Conservation (phyloP, 495 filamentous ascomycete genomes). For the Hapsidospora chrysogenum region DNA sequence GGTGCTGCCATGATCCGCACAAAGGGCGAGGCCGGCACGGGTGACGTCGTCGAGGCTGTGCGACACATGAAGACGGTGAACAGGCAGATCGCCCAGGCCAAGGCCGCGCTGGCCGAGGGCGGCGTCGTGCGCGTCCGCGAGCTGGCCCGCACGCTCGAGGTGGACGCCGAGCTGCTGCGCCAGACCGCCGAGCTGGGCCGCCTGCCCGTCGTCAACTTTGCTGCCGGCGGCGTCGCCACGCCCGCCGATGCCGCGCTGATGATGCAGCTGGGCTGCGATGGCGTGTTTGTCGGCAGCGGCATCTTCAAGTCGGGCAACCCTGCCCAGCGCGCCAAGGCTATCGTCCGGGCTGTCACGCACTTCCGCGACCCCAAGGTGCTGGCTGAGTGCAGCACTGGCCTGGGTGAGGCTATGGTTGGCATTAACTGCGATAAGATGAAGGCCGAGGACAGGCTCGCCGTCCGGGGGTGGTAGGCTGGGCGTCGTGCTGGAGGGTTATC, state of each 20-base stretch:
- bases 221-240: slow-evolving; percentile 90
- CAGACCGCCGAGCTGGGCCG: slow-evolving; percentile 74
- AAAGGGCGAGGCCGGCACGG: slow-evolving; percentile 97
- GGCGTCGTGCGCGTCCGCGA: slow-evolving; percentile 51
- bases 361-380: slow-evolving; percentile 74
- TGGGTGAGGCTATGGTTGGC: slow-evolving; percentile 94
- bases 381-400: slow-evolving; percentile 68
- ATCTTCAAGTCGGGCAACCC: slow-evolving; percentile 96
- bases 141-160: slow-evolving; percentile 67
- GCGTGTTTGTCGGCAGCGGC: slow-evolving; percentile 89
- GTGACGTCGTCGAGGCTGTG: slow-evolving; percentile 93
- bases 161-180: slow-evolving; percentile 59
- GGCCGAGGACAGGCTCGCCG: slow-evolving; percentile 66
- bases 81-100: slow-evolving; percentile 61
- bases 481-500: too few relatives aligned
- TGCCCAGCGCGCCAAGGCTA: slow-evolving; percentile 71
- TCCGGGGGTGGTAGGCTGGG: slow-evolving; percentile 82
- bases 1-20: slow-evolving; percentile 98
- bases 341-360: slow-evolving; percentile 87
- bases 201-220: slow-evolving; percentile 95
- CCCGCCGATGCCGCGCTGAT: slow-evolving; percentile 94
- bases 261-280: slow-evolving; percentile 98
- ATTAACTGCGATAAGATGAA: slow-evolving; percentile 63
- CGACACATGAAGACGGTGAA: slow-evolving; percentile 89
- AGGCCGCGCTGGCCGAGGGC: slow-evolving; percentile 39